Evolutionary conservation across 345 rosid species (phyloP).

Genomic region (Nasturtium officinale): DNA sequence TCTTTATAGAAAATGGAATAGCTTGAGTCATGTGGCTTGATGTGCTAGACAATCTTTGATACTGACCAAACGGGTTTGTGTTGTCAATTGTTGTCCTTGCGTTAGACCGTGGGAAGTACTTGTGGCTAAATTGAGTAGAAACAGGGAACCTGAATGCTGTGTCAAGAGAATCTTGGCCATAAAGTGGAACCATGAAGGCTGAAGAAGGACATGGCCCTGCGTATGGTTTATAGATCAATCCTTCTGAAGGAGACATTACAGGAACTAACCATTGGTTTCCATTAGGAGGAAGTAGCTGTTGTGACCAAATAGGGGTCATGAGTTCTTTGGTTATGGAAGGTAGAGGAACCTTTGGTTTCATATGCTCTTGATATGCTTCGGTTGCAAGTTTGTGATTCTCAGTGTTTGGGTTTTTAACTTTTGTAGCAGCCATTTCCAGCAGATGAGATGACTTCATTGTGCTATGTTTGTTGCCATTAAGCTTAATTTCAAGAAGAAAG

Average conservation of each 20-base stretch:
- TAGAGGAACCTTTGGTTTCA: constrained; percentile 51
- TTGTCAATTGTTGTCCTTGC: constrained; percentile 49
- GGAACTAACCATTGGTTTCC: constrained; percentile 83
- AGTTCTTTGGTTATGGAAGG: constrained; percentile 48
- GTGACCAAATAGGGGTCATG: constrained; percentile 30
- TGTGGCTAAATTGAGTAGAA: constrained; percentile 46
- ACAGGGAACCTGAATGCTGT: constrained; percentile 48
- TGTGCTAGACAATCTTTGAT: constrained; percentile 48
- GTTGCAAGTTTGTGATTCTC: constrained; percentile 31
- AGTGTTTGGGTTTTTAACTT: constrained; percentile 24
- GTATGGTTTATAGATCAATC: constrained; percentile 81
- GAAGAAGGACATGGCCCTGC: constrained; percentile 71
- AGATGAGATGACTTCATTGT: constrained; percentile 44
- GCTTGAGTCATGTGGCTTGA: constrained; percentile 57
- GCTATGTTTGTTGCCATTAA: constrained; percentile 31
- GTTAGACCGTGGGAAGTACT: constrained; percentile 53
- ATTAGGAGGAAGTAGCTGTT: constrained; percentile 48
- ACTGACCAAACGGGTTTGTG: constrained; percentile 40
- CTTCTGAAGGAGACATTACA: constrained; percentile 80
- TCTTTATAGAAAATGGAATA: constrained; percentile 42
- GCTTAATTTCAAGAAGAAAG: constrained; percentile 50
- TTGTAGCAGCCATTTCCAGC: constrained; percentile 33
- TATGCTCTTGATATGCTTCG: constrained; percentile 49
- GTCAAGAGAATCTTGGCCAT: constrained; percentile 46
- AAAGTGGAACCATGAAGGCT: constrained; percentile 53